phyloP scores from a whole-genome alignment of 148 eudicot genomes.

The Silene latifolia region DNA sequence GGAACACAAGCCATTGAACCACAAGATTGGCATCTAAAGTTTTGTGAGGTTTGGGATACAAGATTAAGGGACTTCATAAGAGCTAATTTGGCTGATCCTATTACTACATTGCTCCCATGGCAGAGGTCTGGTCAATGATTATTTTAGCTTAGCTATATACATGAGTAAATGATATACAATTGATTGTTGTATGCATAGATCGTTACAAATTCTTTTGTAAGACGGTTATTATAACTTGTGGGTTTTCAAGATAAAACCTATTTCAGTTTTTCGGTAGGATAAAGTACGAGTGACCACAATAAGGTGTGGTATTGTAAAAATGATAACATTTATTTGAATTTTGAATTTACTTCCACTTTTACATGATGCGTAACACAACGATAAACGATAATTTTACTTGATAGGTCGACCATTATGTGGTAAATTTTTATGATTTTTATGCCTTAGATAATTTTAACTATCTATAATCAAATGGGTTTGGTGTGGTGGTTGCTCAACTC shows the following conservation, averaged over 20 bases:
- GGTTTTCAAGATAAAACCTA: background rate
- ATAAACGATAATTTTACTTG: too few relatives aligned
- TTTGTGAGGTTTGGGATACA: slow-evolving; percentile 93
- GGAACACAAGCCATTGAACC: slow-evolving; percentile 94
- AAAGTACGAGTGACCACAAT: too few relatives aligned
- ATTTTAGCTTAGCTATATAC: background rate
- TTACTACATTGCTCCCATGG: slow-evolving; percentile 80
- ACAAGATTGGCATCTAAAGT: slow-evolving; percentile 53
- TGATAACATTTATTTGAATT: too few relatives aligned
- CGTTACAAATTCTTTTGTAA: background rate
- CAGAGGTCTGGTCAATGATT: background rate
- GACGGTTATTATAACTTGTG: background rate
- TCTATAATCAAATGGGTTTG: too few relatives aligned
- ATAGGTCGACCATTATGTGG: too few relatives aligned
- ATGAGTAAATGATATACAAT: background rate
- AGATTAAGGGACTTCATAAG: slow-evolving; percentile 71
- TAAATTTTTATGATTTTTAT: too few relatives aligned
- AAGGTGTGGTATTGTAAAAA: background rate
- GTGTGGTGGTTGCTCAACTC: too few relatives aligned
- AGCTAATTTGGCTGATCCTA: slow-evolving; percentile 56
- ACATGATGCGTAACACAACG: too few relatives aligned
- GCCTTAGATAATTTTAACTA: too few relatives aligned
- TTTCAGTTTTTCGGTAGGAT: background rate
- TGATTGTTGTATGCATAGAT: background rate
- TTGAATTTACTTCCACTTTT: background rate